Conservation (phyloP, 1,139 yeast genomes). For the Hyphopichia khmerensis region DNA sequence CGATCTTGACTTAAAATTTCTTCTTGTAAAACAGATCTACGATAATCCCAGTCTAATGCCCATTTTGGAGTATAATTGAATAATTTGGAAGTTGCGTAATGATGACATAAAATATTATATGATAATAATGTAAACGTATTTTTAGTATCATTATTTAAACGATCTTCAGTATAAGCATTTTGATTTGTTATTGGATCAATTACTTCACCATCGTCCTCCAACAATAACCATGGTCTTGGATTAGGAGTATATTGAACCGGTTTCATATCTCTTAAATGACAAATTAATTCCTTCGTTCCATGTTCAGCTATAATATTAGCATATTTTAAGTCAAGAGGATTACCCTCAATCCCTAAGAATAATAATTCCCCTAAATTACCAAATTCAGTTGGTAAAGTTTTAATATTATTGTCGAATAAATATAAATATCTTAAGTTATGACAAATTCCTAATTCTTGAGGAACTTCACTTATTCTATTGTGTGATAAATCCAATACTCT, state of each 20-base stretch:
- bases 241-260: slow-evolving; percentile 62
- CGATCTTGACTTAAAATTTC: slow-evolving; percentile 66
- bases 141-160: slow-evolving; percentile 22
- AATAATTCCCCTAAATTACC: slow-evolving; percentile 85
- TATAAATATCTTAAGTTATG: slow-evolving; percentile 78
- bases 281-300: slow-evolving; percentile 82
- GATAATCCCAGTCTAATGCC: slow-evolving; percentile 95
- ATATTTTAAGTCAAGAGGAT: slow-evolving; percentile 68
- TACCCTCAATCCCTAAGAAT: slow-evolving; percentile 91
- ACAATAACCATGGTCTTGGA: slow-evolving; percentile 78
- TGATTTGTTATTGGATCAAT: slow-evolving; percentile 37
- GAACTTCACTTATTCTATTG: slow-evolving; percentile 69
- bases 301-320: slow-evolving; percentile 72
- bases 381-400: slow-evolving; percentile 75
- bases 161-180: slow-evolving; percentile 29
- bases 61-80: slow-evolving; percentile 95
- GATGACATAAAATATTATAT: slow-evolving; percentile 92
- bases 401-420: slow-evolving; percentile 82
- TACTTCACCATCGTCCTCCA: slow-evolving; percentile 75
- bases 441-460: slow-evolving; percentile 80
- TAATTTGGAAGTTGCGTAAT: slow-evolving; percentile 89
- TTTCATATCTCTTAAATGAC: slow-evolving; percentile 78
- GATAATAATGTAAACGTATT: slow-evolving; percentile 72
- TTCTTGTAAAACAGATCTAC: slow-evolving; percentile 70
- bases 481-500: slow-evolving; percentile 84